Percentiles rank a stretch among this genome's conserved stretches.
Conservation (phyloP, 768 basidiomycete genomes). For the Paxillus rubicundulus region DNA sequence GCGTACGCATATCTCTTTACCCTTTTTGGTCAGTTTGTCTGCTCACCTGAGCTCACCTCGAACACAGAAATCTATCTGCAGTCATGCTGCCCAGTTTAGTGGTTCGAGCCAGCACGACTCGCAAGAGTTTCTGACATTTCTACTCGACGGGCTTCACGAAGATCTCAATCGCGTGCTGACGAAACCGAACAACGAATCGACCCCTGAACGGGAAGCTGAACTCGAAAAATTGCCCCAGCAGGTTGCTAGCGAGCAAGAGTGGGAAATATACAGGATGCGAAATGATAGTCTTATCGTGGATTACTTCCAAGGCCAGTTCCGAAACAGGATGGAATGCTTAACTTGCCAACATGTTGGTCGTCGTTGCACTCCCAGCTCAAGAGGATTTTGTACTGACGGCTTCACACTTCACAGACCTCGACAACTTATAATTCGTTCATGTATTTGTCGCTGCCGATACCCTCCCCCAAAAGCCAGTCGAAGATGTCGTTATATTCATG, state of each 20-base stretch:
- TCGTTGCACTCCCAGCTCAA: background rate
- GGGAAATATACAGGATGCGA: constrained; percentile 83
- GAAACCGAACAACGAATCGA: constrained; percentile 62
- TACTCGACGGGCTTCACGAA: constrained; percentile 90
- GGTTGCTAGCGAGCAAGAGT: constrained; percentile 89
- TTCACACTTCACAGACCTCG: constrained; percentile 63
- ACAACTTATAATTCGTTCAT: constrained; percentile 98
- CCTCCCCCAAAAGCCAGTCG: constrained; percentile 51
- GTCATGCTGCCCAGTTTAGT: constrained; percentile 67
- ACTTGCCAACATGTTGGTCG: constrained; percentile 78
- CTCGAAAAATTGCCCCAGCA: constrained; percentile 84
- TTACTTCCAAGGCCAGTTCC: constrained; percentile 96
- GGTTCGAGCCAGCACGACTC: constrained; percentile 95
- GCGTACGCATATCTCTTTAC: constrained; percentile 54
- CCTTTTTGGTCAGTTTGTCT: background rate
- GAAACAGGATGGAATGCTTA: constrained; percentile 83
- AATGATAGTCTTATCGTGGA: constrained; percentile 96
- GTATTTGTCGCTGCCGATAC: constrained; percentile 89
- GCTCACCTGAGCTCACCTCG: constrained; percentile 20
- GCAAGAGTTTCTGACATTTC: constrained; percentile 93
- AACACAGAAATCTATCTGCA: constrained; percentile 55
- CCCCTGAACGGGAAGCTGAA: constrained; percentile 82
- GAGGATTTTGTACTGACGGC: constrained; percentile 10
- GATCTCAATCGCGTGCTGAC: constrained; percentile 79
- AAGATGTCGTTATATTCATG: constrained; percentile 76